A percentile compares a stretch with the other conserved stretches of the same genome.
Conservation (phyloP, 805 yeast genomes). For the Zygoascus ofunaensis region DNA sequence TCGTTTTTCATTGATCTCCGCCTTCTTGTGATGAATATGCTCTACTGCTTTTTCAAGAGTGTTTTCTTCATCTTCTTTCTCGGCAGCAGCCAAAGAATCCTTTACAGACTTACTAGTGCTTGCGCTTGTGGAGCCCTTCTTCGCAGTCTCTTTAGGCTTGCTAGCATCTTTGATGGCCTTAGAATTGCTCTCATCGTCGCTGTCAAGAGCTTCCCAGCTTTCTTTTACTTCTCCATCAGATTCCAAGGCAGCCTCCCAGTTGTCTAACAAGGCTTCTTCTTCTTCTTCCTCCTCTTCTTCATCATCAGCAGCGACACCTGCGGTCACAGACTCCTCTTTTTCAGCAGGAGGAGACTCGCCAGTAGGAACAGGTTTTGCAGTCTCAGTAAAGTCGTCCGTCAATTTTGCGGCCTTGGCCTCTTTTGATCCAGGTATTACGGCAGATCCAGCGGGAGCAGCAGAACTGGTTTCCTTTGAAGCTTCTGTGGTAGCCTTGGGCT, state of each 20-base stretch:
- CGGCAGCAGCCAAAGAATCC: constrained; percentile 26
- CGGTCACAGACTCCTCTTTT: constrained; percentile 3
- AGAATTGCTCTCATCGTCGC: constrained; percentile 15
- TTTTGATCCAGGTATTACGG: constrained; percentile 14
- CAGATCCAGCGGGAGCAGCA: constrained; percentile 11
- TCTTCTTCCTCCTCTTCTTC: constrained; percentile 26
- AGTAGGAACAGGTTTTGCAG: too few relatives aligned
- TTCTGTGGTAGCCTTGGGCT: constrained; percentile 22
- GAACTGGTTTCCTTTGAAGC: constrained; percentile 12
- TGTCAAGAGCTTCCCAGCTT: constrained; percentile 20
- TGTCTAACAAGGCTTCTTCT: constrained; percentile 62
- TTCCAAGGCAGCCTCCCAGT: constrained; percentile 68
- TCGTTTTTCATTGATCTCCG: constrained; percentile 33
- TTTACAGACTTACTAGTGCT: constrained; percentile 9
- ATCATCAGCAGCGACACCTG: constrained; percentile 10
- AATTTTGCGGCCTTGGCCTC: not conserved
- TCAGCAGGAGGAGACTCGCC: too few relatives aligned
- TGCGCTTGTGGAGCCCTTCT: constrained; percentile 18
- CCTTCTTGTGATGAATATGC: constrained; percentile 26
- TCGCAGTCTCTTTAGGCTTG: constrained; percentile 6
- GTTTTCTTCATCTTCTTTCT: constrained; percentile 27
- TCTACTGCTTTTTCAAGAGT: constrained; percentile 23
- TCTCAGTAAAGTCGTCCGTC: not conserved
- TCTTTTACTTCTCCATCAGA: constrained; percentile 45
- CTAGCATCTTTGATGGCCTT: constrained; percentile 8